phyloP scores from a whole-genome alignment of 495 filamentous ascomycete species.

The Podospora pseudoanserina region DNA sequence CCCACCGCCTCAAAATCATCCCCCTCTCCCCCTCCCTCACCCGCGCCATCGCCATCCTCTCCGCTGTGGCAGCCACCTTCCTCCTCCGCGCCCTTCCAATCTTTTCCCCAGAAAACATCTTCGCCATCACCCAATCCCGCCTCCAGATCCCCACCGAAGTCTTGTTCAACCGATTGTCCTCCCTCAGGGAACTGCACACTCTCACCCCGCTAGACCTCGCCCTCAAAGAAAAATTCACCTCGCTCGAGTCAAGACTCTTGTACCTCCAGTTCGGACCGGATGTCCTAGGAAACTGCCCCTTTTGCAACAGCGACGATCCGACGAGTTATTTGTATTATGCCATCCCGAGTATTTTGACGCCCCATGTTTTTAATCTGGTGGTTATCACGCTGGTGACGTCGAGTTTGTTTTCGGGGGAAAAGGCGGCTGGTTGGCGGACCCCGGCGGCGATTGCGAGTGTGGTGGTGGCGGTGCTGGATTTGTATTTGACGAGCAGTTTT shows the following conservation, averaged over 20 bases:
- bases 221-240: constrained; percentile 64
- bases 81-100: constrained; percentile 63
- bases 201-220: constrained; percentile 60
- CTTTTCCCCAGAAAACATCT: constrained; percentile 78
- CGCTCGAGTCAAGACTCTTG: constrained; percentile 66
- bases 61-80: constrained; percentile 49
- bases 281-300: constrained; percentile 67
- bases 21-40: constrained; percentile 51
- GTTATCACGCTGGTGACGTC: constrained; percentile 65
- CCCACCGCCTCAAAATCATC: constrained; percentile 53
- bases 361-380: constrained; percentile 73
- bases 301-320: constrained; percentile 73
- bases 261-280: constrained; percentile 81
- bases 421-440: constrained; percentile 64
- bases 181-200: constrained; percentile 47
- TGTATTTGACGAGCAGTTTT: constrained; percentile 57
- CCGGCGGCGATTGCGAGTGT: constrained; percentile 61
- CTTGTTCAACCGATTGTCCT: constrained; percentile 73
- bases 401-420: constrained; percentile 47
- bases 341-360: constrained; percentile 65
- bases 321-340: constrained; percentile 76
- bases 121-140: constrained; percentile 70
- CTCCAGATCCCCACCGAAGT: constrained; percentile 81
- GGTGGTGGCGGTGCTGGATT: constrained; percentile 58
- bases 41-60: constrained; percentile 58